Base-by-base conservation (phyloP, 768 basidiomycete genomes). In the Russula vinacea region DNA sequence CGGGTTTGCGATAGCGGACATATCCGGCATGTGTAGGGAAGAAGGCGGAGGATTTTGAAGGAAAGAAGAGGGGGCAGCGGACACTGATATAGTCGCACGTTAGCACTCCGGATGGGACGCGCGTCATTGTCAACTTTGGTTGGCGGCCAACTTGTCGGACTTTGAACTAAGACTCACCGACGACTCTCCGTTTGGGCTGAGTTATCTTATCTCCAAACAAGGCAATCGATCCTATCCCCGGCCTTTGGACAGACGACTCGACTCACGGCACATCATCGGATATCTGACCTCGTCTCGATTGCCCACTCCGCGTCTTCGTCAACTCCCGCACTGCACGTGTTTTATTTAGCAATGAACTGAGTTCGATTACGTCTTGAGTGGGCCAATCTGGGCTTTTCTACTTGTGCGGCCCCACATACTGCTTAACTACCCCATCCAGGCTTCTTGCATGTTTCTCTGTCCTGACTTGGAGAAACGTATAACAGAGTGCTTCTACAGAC, bases 1-100 rank as follows among this genome's bases (percentile, higher is more conserved):
- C 26, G 79, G 78, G 62, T 37, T 53, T 51, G 42, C 56, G 39
- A 68, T 37, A 35, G 61, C 57, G 47, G 64, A 61, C 68, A 68
- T 69, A 37, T 62, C 58, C 17, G 67, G 67, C 67, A 64, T 68
- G 39, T 45, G 35, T 26, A 33, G 29, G 44, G 17, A 32, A 47
- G 24, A 39, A 37, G 22, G 8, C n/a, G 33, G 37, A n/a, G 24
- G 22, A 51, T 32, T 32, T 33, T 51, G 35, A 13, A 33, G 13
- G 19, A 6, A 32, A 19, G 29, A 45, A 40, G 19, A 26, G 35
- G 44, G 26, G 53, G 9, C 0, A 9, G 47, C n/a, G 5, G 54
- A 37, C 26, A 13, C 42, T 63, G 62, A 65, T 65, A 65, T 65
- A 65, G 11, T 40, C 37, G 16, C 37, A 14, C 5, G 10, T 17